Base-by-base conservation (phyloP, 176 grass and related monocot species). In the Oryza rufipogon region DNA sequence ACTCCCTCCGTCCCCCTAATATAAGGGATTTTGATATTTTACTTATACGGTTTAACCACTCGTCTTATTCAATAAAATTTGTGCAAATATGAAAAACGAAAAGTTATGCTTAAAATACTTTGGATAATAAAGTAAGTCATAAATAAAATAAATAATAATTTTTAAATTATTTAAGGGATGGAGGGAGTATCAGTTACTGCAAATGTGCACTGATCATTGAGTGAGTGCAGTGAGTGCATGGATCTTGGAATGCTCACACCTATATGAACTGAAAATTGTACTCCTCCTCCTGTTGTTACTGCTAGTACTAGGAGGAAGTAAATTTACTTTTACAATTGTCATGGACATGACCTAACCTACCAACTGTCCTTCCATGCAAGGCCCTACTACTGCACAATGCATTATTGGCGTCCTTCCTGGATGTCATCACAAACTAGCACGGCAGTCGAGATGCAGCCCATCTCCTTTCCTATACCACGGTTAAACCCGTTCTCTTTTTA, bases 341-440 rank as follows among this genome's bases (percentile, higher is more conserved):
- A 16, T 20, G 75, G 64, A 63, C 68, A 64, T 58, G 76, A 32
- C 33, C 41, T 45, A 80, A 80, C 84, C 69, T 2, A 56, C 15
- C 12, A 17, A 3, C 11, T 49, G 66, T 19, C 33, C 67, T 46
- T 20, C 26, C 26, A 68, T 45, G 26, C 51, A 9, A 32, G 16
- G 63, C 63, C 16, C 52, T 73, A 25, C 71, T 14, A 64, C 72
- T 41, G 39, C 7, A 41, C 39, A 41, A 63, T 9, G 58, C 77
- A 86, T 86, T 86, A 68, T 81, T 75, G 70, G 32, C 61, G 70
- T 75, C 85, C 77, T 86, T 75, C 85, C 77, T 86, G 28, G 33
- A 67, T 45, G 84, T 86, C 77, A 80, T 86, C 77, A 86, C 77
- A 66, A 44, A 9, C 80, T 12, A 66, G 70, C 77, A 73, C 77